phyloP scores from a whole-genome alignment of 2,329 filamentous ascomycete species.

The Saccharata proteae region DNA sequence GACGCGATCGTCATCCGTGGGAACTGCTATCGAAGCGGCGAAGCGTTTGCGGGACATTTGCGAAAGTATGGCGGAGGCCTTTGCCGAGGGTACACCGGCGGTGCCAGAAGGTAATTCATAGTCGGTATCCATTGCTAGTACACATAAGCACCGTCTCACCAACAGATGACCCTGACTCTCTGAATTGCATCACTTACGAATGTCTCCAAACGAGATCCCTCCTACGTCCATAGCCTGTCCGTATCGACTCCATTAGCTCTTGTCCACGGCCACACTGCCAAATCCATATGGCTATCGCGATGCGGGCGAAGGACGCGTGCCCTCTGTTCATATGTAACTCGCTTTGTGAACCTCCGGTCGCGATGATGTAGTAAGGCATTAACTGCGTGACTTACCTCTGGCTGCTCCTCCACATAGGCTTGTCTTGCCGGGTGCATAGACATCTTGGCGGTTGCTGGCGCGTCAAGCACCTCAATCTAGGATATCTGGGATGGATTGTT shows the following conservation, averaged over 20 bases:
- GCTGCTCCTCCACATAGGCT: conserved; percentile 83
- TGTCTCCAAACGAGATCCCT: conserved; percentile 49
- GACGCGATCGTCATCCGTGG: conserved; percentile 84
- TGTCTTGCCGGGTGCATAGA: conserved; percentile 85
- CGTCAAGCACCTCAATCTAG: too few relatives aligned
- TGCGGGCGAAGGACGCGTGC: conserved; percentile 4
- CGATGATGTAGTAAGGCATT: conserved; percentile 13
- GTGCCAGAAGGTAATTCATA: conserved; percentile 61
- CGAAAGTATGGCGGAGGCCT: conserved; percentile 70
- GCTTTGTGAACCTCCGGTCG: conserved; percentile 15
- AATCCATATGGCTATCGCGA: conserved; percentile 10
- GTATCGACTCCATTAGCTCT: conserved; percentile 6
- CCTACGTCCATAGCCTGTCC: conserved; percentile 39
- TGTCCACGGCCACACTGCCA: conserved; percentile 13
- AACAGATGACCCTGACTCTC: conserved; percentile 6
- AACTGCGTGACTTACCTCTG: conserved; percentile 48
- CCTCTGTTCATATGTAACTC: conserved; percentile 6
- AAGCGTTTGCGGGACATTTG: conserved; percentile 88
- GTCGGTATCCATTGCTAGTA: conserved; percentile 63
- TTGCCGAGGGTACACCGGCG: conserved; percentile 61
- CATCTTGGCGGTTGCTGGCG: conserved; percentile 17
- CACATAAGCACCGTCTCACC: too few relatives aligned
- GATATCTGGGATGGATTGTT: too few relatives aligned
- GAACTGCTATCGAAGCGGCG: conserved; percentile 79
- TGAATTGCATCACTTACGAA: conserved; percentile 41